Conservation (phyloP, 306 rosid species). For the Malus domestica region DNA sequence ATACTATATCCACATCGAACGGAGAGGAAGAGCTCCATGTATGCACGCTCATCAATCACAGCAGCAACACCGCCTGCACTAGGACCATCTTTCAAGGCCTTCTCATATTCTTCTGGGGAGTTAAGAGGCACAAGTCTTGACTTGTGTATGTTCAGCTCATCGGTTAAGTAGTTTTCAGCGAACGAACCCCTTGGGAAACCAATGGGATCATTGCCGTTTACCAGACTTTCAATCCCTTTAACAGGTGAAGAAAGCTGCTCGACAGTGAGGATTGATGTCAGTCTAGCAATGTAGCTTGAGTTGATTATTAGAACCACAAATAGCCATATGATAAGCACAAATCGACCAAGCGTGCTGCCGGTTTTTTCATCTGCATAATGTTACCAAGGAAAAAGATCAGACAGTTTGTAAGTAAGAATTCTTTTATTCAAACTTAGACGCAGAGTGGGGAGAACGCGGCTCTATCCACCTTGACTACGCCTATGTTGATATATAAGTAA, state of each 20-base stretch:
- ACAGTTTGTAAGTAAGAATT: not conserved
- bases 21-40: conserved; percentile 65
- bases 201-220: conserved; percentile 40
- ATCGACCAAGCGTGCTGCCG: conserved; percentile 16
- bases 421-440: no score
- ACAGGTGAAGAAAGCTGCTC: conserved; percentile 57
- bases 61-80: conserved; percentile 57
- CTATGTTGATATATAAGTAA: no score
- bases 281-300: conserved; percentile 27
- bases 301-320: conserved; percentile 23
- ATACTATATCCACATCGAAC: conserved; percentile 46
- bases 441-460: no score
- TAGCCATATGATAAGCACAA: conserved; percentile 26
- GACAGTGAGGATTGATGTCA: conserved; percentile 41
- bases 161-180: conserved; percentile 32
- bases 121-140: conserved; percentile 53
- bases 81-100: conserved; percentile 50
- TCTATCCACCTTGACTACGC: no score
- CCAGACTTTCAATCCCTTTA: conserved; percentile 59
- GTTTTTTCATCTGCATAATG: conserved; percentile 19
- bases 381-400: not conserved
- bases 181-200: conserved; percentile 48
- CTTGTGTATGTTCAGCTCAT: conserved; percentile 40
- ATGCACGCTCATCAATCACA: conserved; percentile 56
- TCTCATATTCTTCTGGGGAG: conserved; percentile 41